A percentile compares a stretch with the other conserved stretches of the same genome.
Evolutionary conservation across 257 asterid species (phyloP).

Genomic region (Solanum pimpinellifolium): DNA sequence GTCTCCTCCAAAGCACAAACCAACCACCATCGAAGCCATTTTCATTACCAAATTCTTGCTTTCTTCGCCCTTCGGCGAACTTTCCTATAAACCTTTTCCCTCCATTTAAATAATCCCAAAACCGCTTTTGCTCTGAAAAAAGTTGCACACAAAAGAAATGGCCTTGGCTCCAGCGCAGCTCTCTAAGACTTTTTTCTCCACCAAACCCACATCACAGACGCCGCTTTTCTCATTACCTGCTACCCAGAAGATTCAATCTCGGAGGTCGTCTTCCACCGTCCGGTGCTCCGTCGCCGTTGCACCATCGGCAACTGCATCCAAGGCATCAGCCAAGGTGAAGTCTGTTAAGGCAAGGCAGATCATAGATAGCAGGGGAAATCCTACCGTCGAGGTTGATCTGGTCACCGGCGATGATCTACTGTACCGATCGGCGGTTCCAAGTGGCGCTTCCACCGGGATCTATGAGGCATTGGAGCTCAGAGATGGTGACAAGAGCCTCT

Average conservation of each 20-base stretch:
- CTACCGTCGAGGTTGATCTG: conserved; percentile 97
- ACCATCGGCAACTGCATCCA: conserved; percentile 20
- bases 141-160: conserved; percentile 15
- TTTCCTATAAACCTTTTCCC: conserved; percentile 19
- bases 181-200: conserved; percentile 47
- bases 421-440: conserved; percentile 92
- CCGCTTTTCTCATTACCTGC: conserved; percentile 28
- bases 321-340: conserved; percentile 38
- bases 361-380: conserved; percentile 96
- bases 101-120: neutral
- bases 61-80: conserved; percentile 56
- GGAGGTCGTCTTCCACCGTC: conserved; percentile 24
- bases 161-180: conserved; percentile 53
- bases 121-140: neutral
- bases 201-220: conserved; percentile 37
- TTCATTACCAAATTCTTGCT: neutral
- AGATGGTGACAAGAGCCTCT: conserved; percentile 75
- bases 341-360: conserved; percentile 87
- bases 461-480: conserved; percentile 95
- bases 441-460: conserved; percentile 99
- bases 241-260: conserved; percentile 19
- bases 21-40: neutral
- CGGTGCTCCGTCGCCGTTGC: conserved; percentile 54
- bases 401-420: conserved; percentile 52
- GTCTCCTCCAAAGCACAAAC: conserved; percentile 17